Evolutionary conservation across 805 yeast species (phyloP), one percentile per base, ranked within the genome.

Genomic region (Suhomyces kilbournensis): DNA sequence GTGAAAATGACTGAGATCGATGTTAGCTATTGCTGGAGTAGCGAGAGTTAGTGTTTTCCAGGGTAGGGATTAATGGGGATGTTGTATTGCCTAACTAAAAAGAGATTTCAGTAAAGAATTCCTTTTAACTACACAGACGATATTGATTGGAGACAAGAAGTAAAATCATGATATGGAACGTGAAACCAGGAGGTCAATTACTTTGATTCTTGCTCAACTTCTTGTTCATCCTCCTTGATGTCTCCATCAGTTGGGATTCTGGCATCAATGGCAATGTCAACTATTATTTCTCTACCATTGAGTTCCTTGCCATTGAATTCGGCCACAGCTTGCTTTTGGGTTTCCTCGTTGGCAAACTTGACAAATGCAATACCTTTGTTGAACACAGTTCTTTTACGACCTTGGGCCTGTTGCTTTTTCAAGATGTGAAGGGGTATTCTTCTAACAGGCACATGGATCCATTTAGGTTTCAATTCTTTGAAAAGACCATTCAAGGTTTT

Each of bases 221-320:
- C 30, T 20, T 42, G 19, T 32, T 46, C 44, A 7, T 34, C 34
- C 25, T 20, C 38, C 32, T 34, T 34, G 20, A 15, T 25, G 15
- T 39, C 49, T 15, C 14, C 49, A 3, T 48, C 46, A 32, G 48
- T 43, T 30, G 61, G 53, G 39, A 60, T 57, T 56, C 77, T 73
- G 9, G 84, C 74, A 61, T 85, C 89, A 56, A 88, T 79, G 19
- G 97, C 97, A 60, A 85, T 79, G 58, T 85, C 86, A 53, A 87
- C 90, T 45, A 79, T 71, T 53, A 91, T 71, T 47, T 75, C 76
- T 67, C 88, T 81, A 48, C 87, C 96, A 55, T 82, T 81, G 59
- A 86, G 71, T 49, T 76, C 79, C 62, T 76, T 77, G 49, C 90
- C 96, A 57, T 86, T 79, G 68, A 84, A 84, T 62, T 82, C 81